These are phyloP conservation scores for Phytophthora pinifolia DNA, from an alignment of 352 stramenopile species.

Conservation along the genomic window DNA sequence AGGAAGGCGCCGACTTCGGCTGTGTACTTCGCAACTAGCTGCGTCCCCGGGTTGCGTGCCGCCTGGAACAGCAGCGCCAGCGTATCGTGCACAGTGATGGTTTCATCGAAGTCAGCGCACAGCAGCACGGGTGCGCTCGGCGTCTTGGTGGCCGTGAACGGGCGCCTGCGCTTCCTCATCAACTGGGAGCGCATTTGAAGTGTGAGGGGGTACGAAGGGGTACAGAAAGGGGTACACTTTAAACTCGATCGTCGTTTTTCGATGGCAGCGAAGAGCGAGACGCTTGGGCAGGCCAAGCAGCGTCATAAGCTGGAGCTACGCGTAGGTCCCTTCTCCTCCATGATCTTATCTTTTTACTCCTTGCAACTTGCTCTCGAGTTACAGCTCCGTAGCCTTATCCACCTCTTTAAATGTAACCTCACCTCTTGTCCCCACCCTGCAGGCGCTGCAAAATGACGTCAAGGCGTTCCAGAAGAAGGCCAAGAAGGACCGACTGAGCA, in stretches of 20 bases:
- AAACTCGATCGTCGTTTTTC: too few relatives aligned
- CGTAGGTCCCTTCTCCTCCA: slow-evolving; percentile 37
- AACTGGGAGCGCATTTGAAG: not conserved
- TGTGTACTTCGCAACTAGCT: slow-evolving; percentile 40
- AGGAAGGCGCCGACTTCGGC: slow-evolving; percentile 29
- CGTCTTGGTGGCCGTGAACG: not conserved
- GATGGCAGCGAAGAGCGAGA: slow-evolving; percentile 67
- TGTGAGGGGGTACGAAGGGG: not conserved
- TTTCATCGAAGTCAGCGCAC: slow-evolving; percentile 78
- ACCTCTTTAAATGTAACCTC: not conserved
- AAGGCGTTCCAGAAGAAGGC: slow-evolving; percentile 85
- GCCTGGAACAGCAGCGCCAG: slow-evolving; percentile 55
- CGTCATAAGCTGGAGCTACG: slow-evolving; percentile 86
- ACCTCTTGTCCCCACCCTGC: not conserved
- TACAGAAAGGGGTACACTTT: not conserved
- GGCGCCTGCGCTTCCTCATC: not conserved
- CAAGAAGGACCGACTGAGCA: slow-evolving; percentile 82
- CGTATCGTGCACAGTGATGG: slow-evolving; percentile 60
- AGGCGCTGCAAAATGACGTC: slow-evolving; percentile 79
- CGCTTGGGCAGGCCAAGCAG: slow-evolving; percentile 78
- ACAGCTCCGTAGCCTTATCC: not conserved
- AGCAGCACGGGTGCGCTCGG: slow-evolving; percentile 32
- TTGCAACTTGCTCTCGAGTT: not conserved
- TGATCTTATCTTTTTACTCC: not conserved
- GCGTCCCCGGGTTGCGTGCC: slow-evolving; percentile 5